A percentile compares a stretch with the other conserved stretches of the same genome.
phyloP scores from a whole-genome alignment of 768 basidiomycete genomes.

The Suillus ampliporus region DNA sequence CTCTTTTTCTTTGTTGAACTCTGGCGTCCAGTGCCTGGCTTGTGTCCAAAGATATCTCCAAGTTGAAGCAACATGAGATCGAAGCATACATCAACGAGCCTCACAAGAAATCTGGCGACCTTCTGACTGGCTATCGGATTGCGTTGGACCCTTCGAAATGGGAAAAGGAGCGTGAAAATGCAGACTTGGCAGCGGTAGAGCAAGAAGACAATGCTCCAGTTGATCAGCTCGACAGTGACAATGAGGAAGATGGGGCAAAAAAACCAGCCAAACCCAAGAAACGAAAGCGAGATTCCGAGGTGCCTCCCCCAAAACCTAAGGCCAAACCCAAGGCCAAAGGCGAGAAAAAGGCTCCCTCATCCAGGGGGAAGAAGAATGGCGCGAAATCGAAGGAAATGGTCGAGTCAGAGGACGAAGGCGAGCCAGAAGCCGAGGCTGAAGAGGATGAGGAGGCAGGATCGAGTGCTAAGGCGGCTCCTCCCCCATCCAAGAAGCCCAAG shows the following conservation, averaged over 20 bases:
- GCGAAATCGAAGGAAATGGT: slow-evolving; percentile 65
- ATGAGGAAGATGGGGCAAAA: slow-evolving; percentile 57
- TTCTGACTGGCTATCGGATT: slow-evolving; percentile 77
- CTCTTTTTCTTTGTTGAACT: slow-evolving; percentile 17
- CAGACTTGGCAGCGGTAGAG: slow-evolving; percentile 43
- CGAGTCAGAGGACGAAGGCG: slow-evolving; percentile 70
- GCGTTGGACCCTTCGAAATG: slow-evolving; percentile 75
- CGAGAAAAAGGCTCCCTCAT: slow-evolving; percentile 36
- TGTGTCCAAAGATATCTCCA: slow-evolving; percentile 78
- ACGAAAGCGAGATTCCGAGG: slow-evolving; percentile 69
- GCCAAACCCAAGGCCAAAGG: slow-evolving; percentile 53
- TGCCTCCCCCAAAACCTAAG: slow-evolving; percentile 43
- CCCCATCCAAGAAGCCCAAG: slow-evolving; percentile 68
- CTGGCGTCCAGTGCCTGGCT: slow-evolving; percentile 76
- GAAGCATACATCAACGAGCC: slow-evolving; percentile 80
- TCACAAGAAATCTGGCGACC: slow-evolving; percentile 76
- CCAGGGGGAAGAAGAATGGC: slow-evolving; percentile 59
- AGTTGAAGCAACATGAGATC: slow-evolving; percentile 81
- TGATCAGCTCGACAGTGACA: slow-evolving; percentile 66
- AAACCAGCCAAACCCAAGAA: slow-evolving; percentile 54
- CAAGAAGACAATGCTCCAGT: slow-evolving; percentile 64
- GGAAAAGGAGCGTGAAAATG: slow-evolving; percentile 52
- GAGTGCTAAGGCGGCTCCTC: slow-evolving; percentile 61
- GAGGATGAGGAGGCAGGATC: slow-evolving; percentile 52
- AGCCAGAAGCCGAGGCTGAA: slow-evolving; percentile 52